Base-by-base conservation (phyloP, 441 rosid species). In the Dalechampia spathulata region DNA sequence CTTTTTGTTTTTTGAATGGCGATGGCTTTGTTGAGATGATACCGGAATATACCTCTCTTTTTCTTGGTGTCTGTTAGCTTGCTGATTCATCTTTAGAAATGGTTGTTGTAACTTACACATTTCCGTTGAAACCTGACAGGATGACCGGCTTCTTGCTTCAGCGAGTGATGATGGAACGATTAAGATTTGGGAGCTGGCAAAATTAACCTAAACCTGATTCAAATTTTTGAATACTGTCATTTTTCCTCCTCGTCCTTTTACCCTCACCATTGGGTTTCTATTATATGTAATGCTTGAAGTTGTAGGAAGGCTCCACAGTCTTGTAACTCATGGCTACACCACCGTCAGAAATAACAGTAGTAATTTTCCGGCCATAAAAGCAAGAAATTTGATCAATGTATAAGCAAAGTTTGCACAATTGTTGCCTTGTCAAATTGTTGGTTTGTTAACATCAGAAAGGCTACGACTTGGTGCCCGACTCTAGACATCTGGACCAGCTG, bases 91-190 rank as follows among this genome's bases (percentile, higher is more conserved):
- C 34, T 34, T 16, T 43, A 10, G 14, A 36, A 50, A 7, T 19
- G 36, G 13, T 37, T 38, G 12, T 1, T 10, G 19, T 6, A 10
- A 13, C 39, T 37, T 23, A 20, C 25, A 2, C 22, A 12, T 32
- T 49, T 27, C 52, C 56, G 26, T 60, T 63, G 63, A 61, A 55
- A 61, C 30, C 64, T 75, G 38, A 40, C 86, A 86, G 95, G 86
- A 68, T 46, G 70, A 56, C 38, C 71, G 76, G 34, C 66, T 83
- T 20, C 83, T 92, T 60, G 96, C 97, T 15, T 92, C 97, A 22
- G 79, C 84, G 2, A 82, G 99, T 44, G 99, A 92, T 63, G 97
- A 92, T 64, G 91, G 85, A 55, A 76, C 63, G 0, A 75, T 89
- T 70, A 86, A 81, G 81, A 72, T 92, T 48, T 92, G 99, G 99